Conservation (phyloP, 148 eudicot species). For the Silene uniflora region DNA sequence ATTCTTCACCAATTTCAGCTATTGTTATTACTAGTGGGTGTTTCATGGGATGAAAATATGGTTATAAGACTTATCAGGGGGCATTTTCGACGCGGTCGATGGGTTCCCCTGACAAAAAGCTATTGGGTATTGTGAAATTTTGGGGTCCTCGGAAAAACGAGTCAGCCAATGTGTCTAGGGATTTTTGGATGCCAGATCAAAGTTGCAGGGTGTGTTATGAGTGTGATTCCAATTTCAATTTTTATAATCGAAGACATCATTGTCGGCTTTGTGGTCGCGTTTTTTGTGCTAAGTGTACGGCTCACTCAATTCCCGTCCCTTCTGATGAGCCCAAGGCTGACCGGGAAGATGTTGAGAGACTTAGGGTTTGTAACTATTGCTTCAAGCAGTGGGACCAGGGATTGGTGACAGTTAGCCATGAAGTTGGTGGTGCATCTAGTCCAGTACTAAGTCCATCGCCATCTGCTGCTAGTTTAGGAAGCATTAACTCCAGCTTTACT, state of each 20-base stretch:
- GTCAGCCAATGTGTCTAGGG: constrained; percentile 58
- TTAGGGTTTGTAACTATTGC: constrained; percentile 92
- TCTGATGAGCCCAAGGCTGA: constrained; percentile 36
- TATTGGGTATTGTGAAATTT: constrained; percentile 52
- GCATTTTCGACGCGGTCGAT: constrained; percentile 48
- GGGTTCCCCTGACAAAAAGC: constrained; percentile 55
- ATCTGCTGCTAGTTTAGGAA: constrained; percentile 64
- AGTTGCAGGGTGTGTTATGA: constrained; percentile 85
- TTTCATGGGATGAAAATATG: constrained; percentile 38
- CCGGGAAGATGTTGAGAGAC: constrained; percentile 52
- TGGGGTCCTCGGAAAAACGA: constrained; percentile 64
- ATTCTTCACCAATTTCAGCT: background rate
- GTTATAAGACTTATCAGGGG: constrained; percentile 54
- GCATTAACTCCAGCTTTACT: constrained; percentile 59
- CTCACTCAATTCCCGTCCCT: constrained; percentile 54
- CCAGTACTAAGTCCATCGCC: constrained; percentile 47
- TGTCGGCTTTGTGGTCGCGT: constrained; percentile 85
- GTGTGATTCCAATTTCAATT: constrained; percentile 71
- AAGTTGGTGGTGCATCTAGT: constrained; percentile 34
- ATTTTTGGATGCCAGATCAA: constrained; percentile 96
- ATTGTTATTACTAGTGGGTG: constrained; percentile 21
- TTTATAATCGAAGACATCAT: constrained; percentile 83
- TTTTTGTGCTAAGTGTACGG: constrained; percentile 82
- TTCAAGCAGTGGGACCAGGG: constrained; percentile 73
- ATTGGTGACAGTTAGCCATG: constrained; percentile 37